phyloP scores from a whole-genome alignment of 345 rosid genomes.

The Eucalyptus dawsonii region DNA sequence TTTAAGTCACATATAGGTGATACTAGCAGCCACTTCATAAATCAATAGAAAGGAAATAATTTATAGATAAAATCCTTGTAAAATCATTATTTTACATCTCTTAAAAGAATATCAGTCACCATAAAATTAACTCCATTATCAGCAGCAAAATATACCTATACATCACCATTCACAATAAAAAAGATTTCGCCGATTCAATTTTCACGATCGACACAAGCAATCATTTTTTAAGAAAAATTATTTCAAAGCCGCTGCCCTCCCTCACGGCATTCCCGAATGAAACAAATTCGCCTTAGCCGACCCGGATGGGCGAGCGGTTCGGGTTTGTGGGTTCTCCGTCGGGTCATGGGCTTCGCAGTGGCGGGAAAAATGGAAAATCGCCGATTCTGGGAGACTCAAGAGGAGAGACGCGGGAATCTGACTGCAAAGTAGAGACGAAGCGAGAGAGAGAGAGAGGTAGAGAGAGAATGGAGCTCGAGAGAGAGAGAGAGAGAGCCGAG shows the following conservation, averaged over 20 bases:
- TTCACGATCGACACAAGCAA: no score
- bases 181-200: rapidly evolving
- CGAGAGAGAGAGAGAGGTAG: background rate
- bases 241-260: no score
- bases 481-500: constrained; percentile 1
- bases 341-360: background rate
- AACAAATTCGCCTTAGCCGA: background rate
- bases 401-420: background rate
- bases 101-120: no score
- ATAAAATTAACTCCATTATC: background rate
- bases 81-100: no score
- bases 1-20: no score
- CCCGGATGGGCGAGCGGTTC: background rate
- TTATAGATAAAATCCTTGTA: no score
- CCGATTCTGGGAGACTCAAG: background rate
- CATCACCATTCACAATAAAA: background rate
- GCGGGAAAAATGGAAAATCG: background rate
- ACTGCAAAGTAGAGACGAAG: background rate
- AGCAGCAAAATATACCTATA: background rate
- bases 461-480: constrained; percentile 23
- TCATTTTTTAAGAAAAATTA: no score
- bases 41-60: no score
- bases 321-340: background rate
- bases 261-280: no score
- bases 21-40: no score